These are phyloP conservation scores for Panicum hallii DNA, from an alignment of 202 grass and related monocot genomes.

Conservation along the genomic window DNA sequence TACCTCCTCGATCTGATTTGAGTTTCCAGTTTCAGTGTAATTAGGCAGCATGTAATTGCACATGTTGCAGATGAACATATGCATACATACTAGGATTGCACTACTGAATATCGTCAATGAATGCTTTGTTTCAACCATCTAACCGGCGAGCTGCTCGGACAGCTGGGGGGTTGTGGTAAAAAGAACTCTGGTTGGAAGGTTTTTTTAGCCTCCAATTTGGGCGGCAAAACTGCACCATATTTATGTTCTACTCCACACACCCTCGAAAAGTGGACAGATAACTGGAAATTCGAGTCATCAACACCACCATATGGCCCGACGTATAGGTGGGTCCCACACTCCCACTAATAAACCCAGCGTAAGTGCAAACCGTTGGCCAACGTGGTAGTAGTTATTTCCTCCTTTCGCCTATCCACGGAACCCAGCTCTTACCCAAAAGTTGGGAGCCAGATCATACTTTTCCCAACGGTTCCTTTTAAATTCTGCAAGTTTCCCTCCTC, in stretches of 20 bases:
- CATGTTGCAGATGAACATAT: neutral
- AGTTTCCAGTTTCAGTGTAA: neutral
- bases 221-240: too few relatives aligned
- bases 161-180: neutral
- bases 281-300: neutral
- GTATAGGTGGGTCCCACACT: neutral
- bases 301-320: neutral
- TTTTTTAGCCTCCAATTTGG: too few relatives aligned
- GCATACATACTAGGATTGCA: neutral
- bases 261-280: neutral
- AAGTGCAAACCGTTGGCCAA: neutral
- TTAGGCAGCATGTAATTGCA: constrained; percentile 5
- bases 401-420: neutral
- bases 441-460: constrained; percentile 23
- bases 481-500: neutral
- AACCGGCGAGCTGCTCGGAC: neutral
- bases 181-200: too few relatives aligned
- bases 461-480: neutral
- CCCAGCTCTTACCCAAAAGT: constrained; percentile 19
- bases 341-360: neutral
- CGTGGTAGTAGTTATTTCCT: constrained; percentile 15
- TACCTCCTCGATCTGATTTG: neutral
- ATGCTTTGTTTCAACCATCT: neutral
- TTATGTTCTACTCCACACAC: too few relatives aligned
- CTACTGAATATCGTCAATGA: neutral